phyloP scores from a whole-genome alignment of 2,329 filamentous ascomycete species.

The Penicillium brasilianum region DNA sequence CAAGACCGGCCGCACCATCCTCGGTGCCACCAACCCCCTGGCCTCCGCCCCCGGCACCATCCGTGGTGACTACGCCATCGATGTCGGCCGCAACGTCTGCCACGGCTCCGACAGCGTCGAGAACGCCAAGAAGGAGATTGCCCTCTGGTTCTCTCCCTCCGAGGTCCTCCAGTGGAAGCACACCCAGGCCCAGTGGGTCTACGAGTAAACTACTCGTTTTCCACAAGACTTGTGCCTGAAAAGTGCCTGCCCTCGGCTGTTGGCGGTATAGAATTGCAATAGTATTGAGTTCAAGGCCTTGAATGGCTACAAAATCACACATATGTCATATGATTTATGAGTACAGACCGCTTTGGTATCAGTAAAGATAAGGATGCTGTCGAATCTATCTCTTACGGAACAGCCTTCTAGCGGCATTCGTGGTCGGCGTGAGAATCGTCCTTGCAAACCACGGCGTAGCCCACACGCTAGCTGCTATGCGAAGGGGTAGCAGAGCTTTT shows the following conservation, averaged over 20 bases:
- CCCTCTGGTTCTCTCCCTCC: constrained; percentile 92
- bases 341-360: constrained; percentile 10
- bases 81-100: constrained; percentile 98
- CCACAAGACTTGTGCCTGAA: constrained; percentile 22
- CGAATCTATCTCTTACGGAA: constrained; percentile 39
- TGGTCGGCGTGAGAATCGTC: constrained; percentile 59
- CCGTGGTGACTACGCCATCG: constrained; percentile 88
- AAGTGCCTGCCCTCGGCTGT: constrained; percentile 21
- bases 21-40: constrained; percentile 98
- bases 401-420: constrained; percentile 44
- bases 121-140: constrained; percentile 99
- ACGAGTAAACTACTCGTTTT: constrained; percentile 66
- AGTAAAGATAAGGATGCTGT: neutral
- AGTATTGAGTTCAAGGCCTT: constrained; percentile 20
- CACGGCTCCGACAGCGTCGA: constrained; percentile 99
- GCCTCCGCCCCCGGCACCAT: constrained; percentile 96
- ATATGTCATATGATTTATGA: constrained; percentile 26
- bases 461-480: constrained; percentile 81
- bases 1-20: constrained; percentile 95
- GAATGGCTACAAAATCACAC: constrained; percentile 24
- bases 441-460: constrained; percentile 91
- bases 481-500: constrained; percentile 78
- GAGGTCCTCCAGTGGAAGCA: constrained; percentile 87
- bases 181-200: constrained; percentile 89
- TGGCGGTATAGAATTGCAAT: constrained; percentile 26